These are phyloP conservation scores for Aureobasidium sp. DNA, from an alignment of 2,329 filamentous ascomycete species.

Conservation along the genomic window DNA sequence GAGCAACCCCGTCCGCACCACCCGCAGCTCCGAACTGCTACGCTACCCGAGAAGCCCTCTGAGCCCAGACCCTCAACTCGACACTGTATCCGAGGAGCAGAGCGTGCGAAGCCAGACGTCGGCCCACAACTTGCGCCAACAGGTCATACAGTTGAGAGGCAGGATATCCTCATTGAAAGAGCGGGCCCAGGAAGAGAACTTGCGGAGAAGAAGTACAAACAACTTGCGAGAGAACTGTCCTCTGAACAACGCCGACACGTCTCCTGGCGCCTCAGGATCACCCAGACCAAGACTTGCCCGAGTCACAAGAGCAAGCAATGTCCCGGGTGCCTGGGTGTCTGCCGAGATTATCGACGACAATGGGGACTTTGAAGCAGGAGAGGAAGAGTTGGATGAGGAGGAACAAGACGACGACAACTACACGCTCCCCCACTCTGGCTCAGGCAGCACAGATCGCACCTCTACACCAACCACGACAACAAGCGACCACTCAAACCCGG, in stretches of 20 bases:
- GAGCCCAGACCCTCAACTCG: slow-evolving; percentile 33
- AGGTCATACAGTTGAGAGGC: slow-evolving; percentile 77
- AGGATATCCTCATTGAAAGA: slow-evolving; percentile 74
- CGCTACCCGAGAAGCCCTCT: slow-evolving; percentile 20
- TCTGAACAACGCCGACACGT: slow-evolving; percentile 55
- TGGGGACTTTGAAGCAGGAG: background rate
- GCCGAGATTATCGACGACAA: background rate
- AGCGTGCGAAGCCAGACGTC: background rate
- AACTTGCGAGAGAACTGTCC: slow-evolving; percentile 63
- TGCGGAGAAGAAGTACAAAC: slow-evolving; percentile 68
- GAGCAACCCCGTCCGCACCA: slow-evolving; percentile 20
- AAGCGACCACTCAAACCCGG: slow-evolving; percentile 15
- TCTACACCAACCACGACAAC: background rate
- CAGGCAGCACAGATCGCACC: slow-evolving; percentile 1
- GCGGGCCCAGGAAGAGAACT: slow-evolving; percentile 67
- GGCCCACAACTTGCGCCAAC: slow-evolving; percentile 64
- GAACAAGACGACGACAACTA: background rate
- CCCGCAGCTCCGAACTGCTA: slow-evolving; percentile 32
- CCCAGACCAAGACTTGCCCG: slow-evolving; percentile 33
- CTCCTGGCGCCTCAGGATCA: background rate
- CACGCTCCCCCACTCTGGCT: background rate
- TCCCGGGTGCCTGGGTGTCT: slow-evolving; percentile 5
- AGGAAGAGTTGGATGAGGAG: background rate
- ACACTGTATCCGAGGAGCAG: slow-evolving; percentile 33
- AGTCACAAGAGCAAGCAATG: background rate